phyloP scores from a whole-genome alignment of 352 stramenopile genomes.

The Pythium plurisporium region DNA sequence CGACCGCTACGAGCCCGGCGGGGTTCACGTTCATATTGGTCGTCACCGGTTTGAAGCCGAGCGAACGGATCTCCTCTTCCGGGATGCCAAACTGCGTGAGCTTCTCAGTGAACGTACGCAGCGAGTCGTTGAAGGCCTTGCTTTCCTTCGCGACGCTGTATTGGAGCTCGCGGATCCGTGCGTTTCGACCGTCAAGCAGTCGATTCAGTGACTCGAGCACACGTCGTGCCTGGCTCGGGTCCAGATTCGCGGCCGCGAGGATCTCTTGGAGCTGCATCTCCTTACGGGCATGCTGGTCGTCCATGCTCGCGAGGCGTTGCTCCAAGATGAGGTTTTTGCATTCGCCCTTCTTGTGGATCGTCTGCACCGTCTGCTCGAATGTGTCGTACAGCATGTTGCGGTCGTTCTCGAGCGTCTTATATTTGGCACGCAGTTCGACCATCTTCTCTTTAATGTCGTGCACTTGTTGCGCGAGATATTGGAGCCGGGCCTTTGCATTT shows the following conservation, averaged over 20 bases:
- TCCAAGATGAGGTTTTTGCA: slow-evolving; percentile 89
- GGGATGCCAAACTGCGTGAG: slow-evolving; percentile 61
- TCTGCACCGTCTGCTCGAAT: slow-evolving; percentile 88
- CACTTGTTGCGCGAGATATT: slow-evolving; percentile 67
- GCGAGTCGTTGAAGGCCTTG: slow-evolving; percentile 76
- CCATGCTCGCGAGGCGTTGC: slow-evolving; percentile 71
- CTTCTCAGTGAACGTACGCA: slow-evolving; percentile 71
- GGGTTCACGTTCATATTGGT: slow-evolving; percentile 60
- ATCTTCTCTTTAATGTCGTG: slow-evolving; percentile 59
- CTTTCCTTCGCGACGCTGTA: slow-evolving; percentile 66
- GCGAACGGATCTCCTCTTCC: slow-evolving; percentile 61
- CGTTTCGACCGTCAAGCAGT: slow-evolving; percentile 60
- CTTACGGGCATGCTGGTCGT: slow-evolving; percentile 75
- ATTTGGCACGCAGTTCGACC: slow-evolving; percentile 60
- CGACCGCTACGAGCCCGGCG: slow-evolving; percentile 64
- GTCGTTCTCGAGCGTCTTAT: slow-evolving; percentile 76
- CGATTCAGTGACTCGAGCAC: slow-evolving; percentile 67
- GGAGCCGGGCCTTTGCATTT: slow-evolving; percentile 86
- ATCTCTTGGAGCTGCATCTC: slow-evolving; percentile 64
- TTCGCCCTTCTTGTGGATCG: slow-evolving; percentile 88
- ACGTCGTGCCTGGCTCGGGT: slow-evolving; percentile 56
- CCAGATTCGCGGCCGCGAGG: slow-evolving; percentile 65
- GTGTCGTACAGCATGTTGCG: slow-evolving; percentile 88
- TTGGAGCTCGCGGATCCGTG: slow-evolving; percentile 50
- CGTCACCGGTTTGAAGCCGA: slow-evolving; percentile 56